Base-by-base conservation (phyloP, 2,329 filamentous ascomycete genomes). In the Apiospora pterosperma region DNA sequence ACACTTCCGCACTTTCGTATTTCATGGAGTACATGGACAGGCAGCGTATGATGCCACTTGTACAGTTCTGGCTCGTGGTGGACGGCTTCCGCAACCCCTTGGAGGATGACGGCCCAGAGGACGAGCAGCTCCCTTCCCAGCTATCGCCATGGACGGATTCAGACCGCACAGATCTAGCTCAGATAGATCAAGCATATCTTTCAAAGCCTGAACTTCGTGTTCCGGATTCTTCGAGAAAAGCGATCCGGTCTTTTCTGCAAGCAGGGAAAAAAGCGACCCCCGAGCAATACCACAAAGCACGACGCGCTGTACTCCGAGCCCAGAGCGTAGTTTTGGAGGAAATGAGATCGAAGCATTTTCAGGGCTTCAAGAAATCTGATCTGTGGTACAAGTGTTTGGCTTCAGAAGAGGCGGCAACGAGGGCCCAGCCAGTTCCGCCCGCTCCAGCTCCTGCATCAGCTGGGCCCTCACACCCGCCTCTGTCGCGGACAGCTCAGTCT, bases 21-120 rank as follows among this genome's bases (percentile, higher is more conserved):
- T 98, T 99, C 79, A 99, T 99, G 96, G 96, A 99, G 75, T 98
- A 93, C 73, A 99, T 99, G 96, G 96, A 99, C 75, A 89, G 96
- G 48, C 91, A 94, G 74, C 85, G 86, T 19, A 83, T 95, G 31
- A 95, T 98, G 90, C 86, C 91, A 16, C 81, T 97, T 59, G 94
- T 99, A 6, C 96, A 99, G 73, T 99, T 98, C 77, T 99, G 95
- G 93, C 89, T 99, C 44, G 96, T 98, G 3, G 96, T 98, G 6
- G 96, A 99, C 78, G 95, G 96, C 0, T 93, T 98, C 71, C 91
- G 96, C 48, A 97, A 96, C 71, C 96, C 96, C 0, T 81, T 99
- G 3, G 96, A 99, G 77, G 92, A 95, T 68, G 85, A 87, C 71
- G 90, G 90, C 39, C 89, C 90, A 23, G 92, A 96, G 66, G 89